Evolutionary conservation across 1,284 basidiomycete genomes (phyloP), one percentile per base, ranked within the genome.

Genomic region (Ganoderma boninense): DNA sequence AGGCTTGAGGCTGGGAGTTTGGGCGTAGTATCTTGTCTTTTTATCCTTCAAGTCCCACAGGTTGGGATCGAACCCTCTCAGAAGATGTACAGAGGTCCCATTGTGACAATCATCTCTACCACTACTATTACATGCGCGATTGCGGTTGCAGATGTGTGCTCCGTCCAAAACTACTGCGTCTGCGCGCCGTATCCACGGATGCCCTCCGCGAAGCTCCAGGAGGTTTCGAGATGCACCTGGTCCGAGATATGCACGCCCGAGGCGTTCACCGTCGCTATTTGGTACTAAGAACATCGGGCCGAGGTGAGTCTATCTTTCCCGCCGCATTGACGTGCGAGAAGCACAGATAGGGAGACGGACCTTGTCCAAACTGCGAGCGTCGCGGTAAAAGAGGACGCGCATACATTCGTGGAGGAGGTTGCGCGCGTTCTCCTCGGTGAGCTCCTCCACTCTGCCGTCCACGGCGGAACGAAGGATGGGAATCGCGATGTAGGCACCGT

Each of bases 361-460:
- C 89, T 99, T 97, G 88, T 99, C 96, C 81, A 98, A 85, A 85
- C 94, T 96, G 78, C 98, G 89, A 2, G 97, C 97, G 79, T 99
- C 98, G 62, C 97, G 91, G 84, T 99, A 99, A 85, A 94, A 99
- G 66, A 99, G 86, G 14, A 99, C 97, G 77, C 93, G 93, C 92
- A 99, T 95, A 80, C 94, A 93, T 66, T 95, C 90, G 77, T 95
- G 90, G 62, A 99, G 79, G 72, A 98, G 92, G 76, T 87, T 85
- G 66, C 89, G 87, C 16, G 96, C 98, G 73, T 97, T 90, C 42
- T 91, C 92, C 77, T 95, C 93, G 0, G 91, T 92, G 68, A 99
- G 83, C 5, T 84, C 82, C 60, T 93, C 87, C 77, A 97, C 94
- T 29, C 86, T 84, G 2, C 95, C 95, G 81, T 99, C 96, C 18